Conservation (phyloP, 2,329 filamentous ascomycete species). For the Sclerotinia subarctica region DNA sequence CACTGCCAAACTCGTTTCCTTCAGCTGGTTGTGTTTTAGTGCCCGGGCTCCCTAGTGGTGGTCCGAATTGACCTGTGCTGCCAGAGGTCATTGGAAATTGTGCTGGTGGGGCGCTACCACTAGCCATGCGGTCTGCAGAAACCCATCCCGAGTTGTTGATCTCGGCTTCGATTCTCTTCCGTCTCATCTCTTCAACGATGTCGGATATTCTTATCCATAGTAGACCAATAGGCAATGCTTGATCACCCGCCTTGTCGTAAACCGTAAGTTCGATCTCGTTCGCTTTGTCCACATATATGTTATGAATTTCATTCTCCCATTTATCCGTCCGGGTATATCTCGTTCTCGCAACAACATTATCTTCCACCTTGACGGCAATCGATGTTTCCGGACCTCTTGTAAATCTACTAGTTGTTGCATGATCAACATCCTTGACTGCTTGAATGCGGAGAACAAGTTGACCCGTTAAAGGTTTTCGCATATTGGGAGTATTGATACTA, state of each 20-base stretch:
- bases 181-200: slow-evolving; percentile 94
- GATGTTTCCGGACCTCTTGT: slow-evolving; percentile 91
- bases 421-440: slow-evolving; percentile 90
- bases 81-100: slow-evolving; percentile 59
- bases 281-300: slow-evolving; percentile 93
- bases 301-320: slow-evolving; percentile 90
- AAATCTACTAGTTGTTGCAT: slow-evolving; percentile 79
- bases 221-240: slow-evolving; percentile 88
- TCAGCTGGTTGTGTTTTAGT: slow-evolving; percentile 23
- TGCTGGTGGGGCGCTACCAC: slow-evolving; percentile 48
- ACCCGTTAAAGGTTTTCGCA: slow-evolving; percentile 93
- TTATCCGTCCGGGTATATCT: slow-evolving; percentile 79
- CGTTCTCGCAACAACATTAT: slow-evolving; percentile 84
- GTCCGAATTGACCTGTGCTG: slow-evolving; percentile 45
- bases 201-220: slow-evolving; percentile 96
- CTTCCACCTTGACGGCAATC: slow-evolving; percentile 94
- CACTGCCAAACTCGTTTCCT: slow-evolving; percentile 32
- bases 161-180: slow-evolving; percentile 95
- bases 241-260: slow-evolving; percentile 90
- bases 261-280: slow-evolving; percentile 98
- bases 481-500: slow-evolving; percentile 90
- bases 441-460: slow-evolving; percentile 83
- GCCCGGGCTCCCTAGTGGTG: slow-evolving; percentile 43
- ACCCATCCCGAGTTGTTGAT: slow-evolving; percentile 95
- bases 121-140: slow-evolving; percentile 90